These are phyloP conservation scores for Aspergillus fijiensis DNA, from an alignment of 2,329 filamentous ascomycete species.

Conservation along the genomic window DNA sequence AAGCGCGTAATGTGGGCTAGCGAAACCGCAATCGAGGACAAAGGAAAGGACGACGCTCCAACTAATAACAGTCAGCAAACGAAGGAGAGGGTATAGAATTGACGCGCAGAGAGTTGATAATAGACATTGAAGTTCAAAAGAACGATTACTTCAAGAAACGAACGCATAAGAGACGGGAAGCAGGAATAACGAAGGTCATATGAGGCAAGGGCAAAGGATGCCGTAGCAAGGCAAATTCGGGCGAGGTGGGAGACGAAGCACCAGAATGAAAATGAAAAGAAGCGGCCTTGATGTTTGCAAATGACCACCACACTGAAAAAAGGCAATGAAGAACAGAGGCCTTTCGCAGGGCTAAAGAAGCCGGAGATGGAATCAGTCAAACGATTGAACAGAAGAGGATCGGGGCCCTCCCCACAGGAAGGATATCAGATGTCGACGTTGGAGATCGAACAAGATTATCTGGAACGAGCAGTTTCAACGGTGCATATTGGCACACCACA, in stretches of 20 bases:
- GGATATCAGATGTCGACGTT: constrained; percentile 17
- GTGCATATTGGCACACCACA: constrained; percentile 24
- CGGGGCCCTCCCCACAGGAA: constrained; percentile 13
- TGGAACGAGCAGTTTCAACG: constrained; percentile 23
- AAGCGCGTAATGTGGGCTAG: constrained; percentile 19
- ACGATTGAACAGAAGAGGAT: constrained; percentile 16
- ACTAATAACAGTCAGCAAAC: constrained; percentile 14
- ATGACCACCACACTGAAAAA: background rate
- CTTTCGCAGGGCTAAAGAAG: constrained; percentile 9
- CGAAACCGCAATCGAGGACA: constrained; percentile 15
- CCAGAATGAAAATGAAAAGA: background rate
- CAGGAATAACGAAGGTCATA: constrained; percentile 5
- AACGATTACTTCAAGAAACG: constrained; percentile 11
- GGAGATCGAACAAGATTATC: constrained; percentile 22
- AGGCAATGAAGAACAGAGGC: constrained; percentile 4
- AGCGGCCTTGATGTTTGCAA: background rate
- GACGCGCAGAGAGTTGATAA: constrained; percentile 21
- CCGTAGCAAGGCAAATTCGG: constrained; percentile 9
- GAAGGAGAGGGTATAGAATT: constrained; percentile 13
- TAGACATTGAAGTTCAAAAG: constrained; percentile 26
- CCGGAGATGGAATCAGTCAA: constrained; percentile 11
- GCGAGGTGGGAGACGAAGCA: background rate
- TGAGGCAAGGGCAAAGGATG: background rate
- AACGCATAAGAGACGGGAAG: constrained; percentile 12
- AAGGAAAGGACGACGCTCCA: constrained; percentile 7